Evolutionary conservation across 768 basidiomycete genomes (phyloP), one percentile per base, ranked within the genome.

Genomic region (Chalciporus piperatus): DNA sequence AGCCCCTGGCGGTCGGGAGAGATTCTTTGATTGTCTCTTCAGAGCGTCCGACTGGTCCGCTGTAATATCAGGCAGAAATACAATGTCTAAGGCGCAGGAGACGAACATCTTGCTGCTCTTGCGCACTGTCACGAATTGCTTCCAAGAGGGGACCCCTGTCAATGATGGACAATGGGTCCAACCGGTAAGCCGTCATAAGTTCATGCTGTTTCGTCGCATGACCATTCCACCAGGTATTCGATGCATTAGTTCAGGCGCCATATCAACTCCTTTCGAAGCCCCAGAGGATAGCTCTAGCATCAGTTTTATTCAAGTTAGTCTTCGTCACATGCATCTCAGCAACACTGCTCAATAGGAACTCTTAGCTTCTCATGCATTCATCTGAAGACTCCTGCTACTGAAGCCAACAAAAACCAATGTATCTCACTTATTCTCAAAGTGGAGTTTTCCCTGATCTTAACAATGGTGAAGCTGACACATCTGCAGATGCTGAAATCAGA

Each of bases 281-380:
- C 4, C 87, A 87, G 44, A 81, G 89, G 27, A 75, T 92, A 4
- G 88, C 92, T 0, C 63, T 94, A 42, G 84, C 89, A 4, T 95
- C 94, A 0, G 71, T 94, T 32, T 69, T 90, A 28, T 85, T 98
- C 72, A 98, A 98, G 96, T 98, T 59, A 60, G 88, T 76, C 16
- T 28, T 16, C 12, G 30, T 51, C 17, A 33, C 28, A 32, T 23
- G 12, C 17, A 44, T 42, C 32, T 52, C 14, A 10, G 37, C 17
- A 19, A 33, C 8, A 13, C 25, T 32, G 25, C 47, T 50, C 41
- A 54, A 60, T n/a, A 41, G 47, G 41, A 7, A 20, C 27, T 40
- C 20, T 9, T n/a, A 90, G 88, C 62, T 69, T 86, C 50, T 90
- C 89, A 2, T 89, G 86, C 58, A 64, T 83, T 32, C 67, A 70